Evolutionary conservation across 768 basidiomycete species (phyloP).

Genomic region (Mrakia blollopis): DNA sequence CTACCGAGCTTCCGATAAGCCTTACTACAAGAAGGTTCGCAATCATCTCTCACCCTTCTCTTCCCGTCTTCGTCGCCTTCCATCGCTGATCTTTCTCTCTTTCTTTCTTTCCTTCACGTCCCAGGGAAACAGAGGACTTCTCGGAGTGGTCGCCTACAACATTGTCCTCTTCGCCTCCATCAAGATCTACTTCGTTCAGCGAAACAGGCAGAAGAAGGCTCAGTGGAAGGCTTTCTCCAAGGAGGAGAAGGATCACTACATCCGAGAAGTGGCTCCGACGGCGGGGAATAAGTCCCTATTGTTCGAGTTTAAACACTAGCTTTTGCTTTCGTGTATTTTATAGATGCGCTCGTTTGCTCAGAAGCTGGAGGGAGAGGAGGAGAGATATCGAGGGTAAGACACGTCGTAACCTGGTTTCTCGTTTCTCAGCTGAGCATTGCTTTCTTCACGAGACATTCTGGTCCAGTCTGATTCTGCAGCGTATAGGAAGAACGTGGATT

Average conservation of each 20-base stretch:
- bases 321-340: neutral
- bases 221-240: neutral
- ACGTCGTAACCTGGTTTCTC: too few species aligned
- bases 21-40: slow-evolving; percentile 4
- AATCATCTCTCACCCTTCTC: too few species aligned
- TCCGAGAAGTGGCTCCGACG: neutral
- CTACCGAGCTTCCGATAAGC: slow-evolving; percentile 52
- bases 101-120: neutral
- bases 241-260: slow-evolving; percentile 3
- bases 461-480: too few species aligned
- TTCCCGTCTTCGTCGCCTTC: too few species aligned
- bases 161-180: neutral
- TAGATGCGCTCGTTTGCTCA: neutral
- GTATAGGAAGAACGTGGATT: too few species aligned
- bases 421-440: too few species aligned
- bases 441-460: too few species aligned
- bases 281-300: slow-evolving; percentile 9
- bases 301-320: slow-evolving; percentile 10
- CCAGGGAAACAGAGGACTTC: neutral
- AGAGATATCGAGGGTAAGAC: too few species aligned
- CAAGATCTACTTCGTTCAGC: slow-evolving; percentile 5
- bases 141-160: neutral
- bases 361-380: neutral
- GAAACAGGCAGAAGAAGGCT: slow-evolving; percentile 13
- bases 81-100: neutral